Conservation (phyloP, 1,139 yeast species). For the Hansenula sp. region DNA sequence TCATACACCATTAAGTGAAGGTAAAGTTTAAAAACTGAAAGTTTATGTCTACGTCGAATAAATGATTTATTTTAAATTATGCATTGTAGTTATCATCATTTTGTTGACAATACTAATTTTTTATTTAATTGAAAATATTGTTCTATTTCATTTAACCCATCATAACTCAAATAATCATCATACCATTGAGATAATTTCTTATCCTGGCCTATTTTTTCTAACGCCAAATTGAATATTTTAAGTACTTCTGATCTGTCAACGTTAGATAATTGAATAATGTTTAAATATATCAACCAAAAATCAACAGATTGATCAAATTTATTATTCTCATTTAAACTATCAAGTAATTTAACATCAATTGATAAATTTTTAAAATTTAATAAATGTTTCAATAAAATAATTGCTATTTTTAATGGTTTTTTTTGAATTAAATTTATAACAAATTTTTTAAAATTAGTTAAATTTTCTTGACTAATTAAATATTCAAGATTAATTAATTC, state of each 20-base stretch:
- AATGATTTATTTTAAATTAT: neutral
- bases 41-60: neutral
- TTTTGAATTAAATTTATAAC: slow-evolving; percentile 10
- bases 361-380: slow-evolving; percentile 3
- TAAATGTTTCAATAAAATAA: slow-evolving; percentile 6
- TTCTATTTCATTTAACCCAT: neutral
- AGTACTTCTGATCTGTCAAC: neutral
- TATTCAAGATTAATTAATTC: slow-evolving; percentile 24
- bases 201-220: neutral
- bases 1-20: neutral
- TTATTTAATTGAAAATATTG: neutral
- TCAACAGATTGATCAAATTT: slow-evolving; percentile 5
- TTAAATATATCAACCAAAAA: slow-evolving; percentile 14
- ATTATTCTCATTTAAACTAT: slow-evolving; percentile 4
- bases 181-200: slow-evolving; percentile 6
- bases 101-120: neutral
- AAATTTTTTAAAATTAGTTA: slow-evolving; percentile 15
- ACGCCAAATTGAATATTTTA: slow-evolving; percentile 1
- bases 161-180: slow-evolving; percentile 4
- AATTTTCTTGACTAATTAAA: slow-evolving; percentile 2
- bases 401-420: neutral
- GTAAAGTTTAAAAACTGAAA: neutral
- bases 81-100: neutral
- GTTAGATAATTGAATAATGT: neutral
- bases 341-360: slow-evolving; percentile 4